These are phyloP conservation scores for Spatholobus suberectus DNA, from an alignment of 306 rosid genomes.

Conservation along the genomic window DNA sequence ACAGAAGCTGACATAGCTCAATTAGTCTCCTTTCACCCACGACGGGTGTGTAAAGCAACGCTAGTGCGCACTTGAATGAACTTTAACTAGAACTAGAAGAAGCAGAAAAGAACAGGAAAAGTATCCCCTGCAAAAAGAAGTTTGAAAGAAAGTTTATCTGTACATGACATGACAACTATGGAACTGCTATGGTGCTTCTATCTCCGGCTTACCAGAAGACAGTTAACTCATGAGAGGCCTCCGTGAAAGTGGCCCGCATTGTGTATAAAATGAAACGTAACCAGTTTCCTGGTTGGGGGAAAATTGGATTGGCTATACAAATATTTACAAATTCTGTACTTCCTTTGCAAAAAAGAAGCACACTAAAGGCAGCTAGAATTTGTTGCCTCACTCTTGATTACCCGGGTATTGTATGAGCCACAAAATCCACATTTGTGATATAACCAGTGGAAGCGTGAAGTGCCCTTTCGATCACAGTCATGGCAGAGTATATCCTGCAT, in stretches of 20 bases:
- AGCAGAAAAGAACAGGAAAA: background rate
- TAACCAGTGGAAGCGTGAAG: constrained; percentile 89
- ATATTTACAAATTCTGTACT: constrained; percentile 60
- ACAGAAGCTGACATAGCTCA: constrained; percentile 1
- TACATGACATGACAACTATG: constrained; percentile 47
- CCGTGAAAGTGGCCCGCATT: constrained; percentile 42
- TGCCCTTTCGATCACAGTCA: constrained; percentile 86
- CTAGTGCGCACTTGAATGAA: background rate
- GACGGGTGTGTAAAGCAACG: background rate
- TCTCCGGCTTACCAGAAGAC: constrained; percentile 28
- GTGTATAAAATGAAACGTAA: constrained; percentile 40
- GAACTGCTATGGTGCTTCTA: constrained; percentile 31
- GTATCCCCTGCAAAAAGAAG: constrained; percentile 28
- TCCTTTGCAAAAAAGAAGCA: constrained; percentile 13
- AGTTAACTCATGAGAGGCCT: constrained; percentile 40
- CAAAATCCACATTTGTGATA: constrained; percentile 91
- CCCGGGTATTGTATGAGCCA: constrained; percentile 94
- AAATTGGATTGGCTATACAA: constrained; percentile 71
- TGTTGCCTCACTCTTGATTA: constrained; percentile 74
- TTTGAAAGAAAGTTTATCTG: constrained; percentile 31
- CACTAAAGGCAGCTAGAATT: constrained; percentile 58
- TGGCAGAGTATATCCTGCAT: constrained; percentile 95
- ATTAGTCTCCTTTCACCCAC: background rate
- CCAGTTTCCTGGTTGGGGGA: constrained; percentile 49
- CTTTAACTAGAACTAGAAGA: background rate